phyloP scores from a whole-genome alignment of 2,329 filamentous ascomycete genomes.

The Colletotrichum sp. region DNA sequence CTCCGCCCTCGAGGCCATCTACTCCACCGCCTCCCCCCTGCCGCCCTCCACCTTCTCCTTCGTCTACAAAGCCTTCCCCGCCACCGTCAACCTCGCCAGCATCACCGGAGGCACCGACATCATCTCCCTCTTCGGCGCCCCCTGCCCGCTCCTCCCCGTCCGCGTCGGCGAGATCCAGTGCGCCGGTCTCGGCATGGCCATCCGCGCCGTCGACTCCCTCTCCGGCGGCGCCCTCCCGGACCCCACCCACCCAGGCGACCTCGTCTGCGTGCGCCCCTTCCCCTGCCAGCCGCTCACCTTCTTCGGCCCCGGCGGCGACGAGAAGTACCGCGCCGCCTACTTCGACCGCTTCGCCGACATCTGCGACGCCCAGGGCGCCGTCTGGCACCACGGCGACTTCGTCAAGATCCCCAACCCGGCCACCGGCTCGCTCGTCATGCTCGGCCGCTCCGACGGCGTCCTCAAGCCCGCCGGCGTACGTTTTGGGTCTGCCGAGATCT shows the following conservation, averaged over 20 bases:
- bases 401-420: conserved; percentile 68
- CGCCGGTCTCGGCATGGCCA: conserved; percentile 80
- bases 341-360: conserved; percentile 77
- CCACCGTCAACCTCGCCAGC: conserved; percentile 82
- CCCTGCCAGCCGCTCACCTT: conserved; percentile 91
- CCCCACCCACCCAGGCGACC: conserved; percentile 78
- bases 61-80: conserved; percentile 83
- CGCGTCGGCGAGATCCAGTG: conserved; percentile 78
- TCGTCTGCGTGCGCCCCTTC: conserved; percentile 87
- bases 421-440: conserved; percentile 85
- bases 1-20: conserved; percentile 78
- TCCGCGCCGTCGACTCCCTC: conserved; percentile 63
- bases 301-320: conserved; percentile 74
- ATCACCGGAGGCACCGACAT: conserved; percentile 98
- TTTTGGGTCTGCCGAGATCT: conserved; percentile 95
- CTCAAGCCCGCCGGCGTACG: conserved; percentile 90
- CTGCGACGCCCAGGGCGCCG: conserved; percentile 42
- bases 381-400: conserved; percentile 98
- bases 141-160: conserved; percentile 78
- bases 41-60: conserved; percentile 93
- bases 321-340: conserved; percentile 84
- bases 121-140: conserved; percentile 90
- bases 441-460: conserved; percentile 90
- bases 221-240: conserved; percentile 56
- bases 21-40: conserved; percentile 91